These are phyloP conservation scores for Thoreauomyces humboldtii DNA, from an alignment of 192 early-diverging fungal genomes.

Conservation along the genomic window DNA sequence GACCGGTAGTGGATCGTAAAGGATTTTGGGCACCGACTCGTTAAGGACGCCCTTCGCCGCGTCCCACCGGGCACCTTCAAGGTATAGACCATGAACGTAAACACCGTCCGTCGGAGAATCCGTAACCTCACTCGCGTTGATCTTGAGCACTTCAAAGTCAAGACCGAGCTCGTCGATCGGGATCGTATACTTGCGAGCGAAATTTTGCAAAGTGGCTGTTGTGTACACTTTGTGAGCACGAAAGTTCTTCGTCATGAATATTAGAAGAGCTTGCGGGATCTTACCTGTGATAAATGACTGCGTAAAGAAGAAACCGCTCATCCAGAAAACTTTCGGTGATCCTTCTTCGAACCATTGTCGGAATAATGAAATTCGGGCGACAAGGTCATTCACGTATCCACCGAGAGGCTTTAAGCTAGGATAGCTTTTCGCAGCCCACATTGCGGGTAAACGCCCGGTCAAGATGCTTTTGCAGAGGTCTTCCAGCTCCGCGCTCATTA, in stretches of 20 bases:
- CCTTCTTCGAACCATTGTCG: constrained; percentile 57
- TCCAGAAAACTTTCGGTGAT: constrained; percentile 57
- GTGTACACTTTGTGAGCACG: no score
- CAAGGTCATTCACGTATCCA: constrained; percentile 54
- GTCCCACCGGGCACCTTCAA: constrained; percentile 61
- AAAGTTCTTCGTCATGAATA: no score
- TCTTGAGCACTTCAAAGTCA: constrained; percentile 49
- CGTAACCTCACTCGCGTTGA: constrained; percentile 13
- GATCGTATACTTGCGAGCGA: constrained; percentile 56
- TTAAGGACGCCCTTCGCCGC: constrained; percentile 41
- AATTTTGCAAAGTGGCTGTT: constrained; percentile 60
- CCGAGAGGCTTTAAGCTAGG: constrained; percentile 63
- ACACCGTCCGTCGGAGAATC: constrained; percentile 46
- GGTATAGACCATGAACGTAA: constrained; percentile 52
- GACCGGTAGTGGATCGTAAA: constrained; percentile 59
- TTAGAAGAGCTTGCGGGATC: not conserved
- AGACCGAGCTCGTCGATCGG: constrained; percentile 62
- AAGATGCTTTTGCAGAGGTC: constrained; percentile 62
- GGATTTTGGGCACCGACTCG: constrained; percentile 55
- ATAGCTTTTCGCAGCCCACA: constrained; percentile 64
- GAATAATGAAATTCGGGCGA: constrained; percentile 55
- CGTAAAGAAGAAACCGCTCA: constrained; percentile 68
- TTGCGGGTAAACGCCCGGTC: constrained; percentile 49
- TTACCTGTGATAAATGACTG: constrained; percentile 67
- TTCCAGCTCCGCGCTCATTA: constrained; percentile 63